Evolutionary conservation across 495 filamentous ascomycete genomes (phyloP).

Genomic region (Aspergillus homomorphus): DNA sequence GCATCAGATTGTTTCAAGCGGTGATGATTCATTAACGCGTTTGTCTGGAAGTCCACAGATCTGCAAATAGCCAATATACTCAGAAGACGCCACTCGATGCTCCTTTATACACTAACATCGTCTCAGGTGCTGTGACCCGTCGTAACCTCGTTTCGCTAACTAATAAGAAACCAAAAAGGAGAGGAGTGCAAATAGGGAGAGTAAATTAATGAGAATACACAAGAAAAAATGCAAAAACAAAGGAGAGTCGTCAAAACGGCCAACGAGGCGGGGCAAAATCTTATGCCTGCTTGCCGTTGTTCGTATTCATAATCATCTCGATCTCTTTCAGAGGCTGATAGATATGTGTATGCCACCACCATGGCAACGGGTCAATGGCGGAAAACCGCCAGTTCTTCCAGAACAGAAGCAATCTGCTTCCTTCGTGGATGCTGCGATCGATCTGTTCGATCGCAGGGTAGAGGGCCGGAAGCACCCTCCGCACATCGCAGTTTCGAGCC

Average conservation of each 20-base stretch:
- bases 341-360: constrained; percentile 48
- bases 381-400: constrained; percentile 38
- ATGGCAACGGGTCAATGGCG: constrained; percentile 38
- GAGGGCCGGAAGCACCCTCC: constrained; percentile 6
- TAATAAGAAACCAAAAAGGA: background rate
- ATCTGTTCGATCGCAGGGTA: constrained; percentile 16
- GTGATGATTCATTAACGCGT: background rate
- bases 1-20: background rate
- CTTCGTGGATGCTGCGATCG: constrained; percentile 7
- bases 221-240: background rate
- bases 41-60: background rate
- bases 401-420: constrained; percentile 24
- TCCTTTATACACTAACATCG: background rate
- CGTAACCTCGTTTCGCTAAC: background rate
- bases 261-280: background rate
- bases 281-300: constrained; percentile 12
- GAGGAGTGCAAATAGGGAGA: background rate
- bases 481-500: constrained; percentile 5
- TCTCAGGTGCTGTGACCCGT: background rate
- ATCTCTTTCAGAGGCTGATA: constrained; percentile 35
- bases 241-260: background rate
- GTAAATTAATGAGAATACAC: background rate
- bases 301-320: constrained; percentile 26
- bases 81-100: background rate
- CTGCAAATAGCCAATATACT: background rate